Base-by-base conservation (phyloP, 768 basidiomycete species). In the Neoboletus brunneissimus region DNA sequence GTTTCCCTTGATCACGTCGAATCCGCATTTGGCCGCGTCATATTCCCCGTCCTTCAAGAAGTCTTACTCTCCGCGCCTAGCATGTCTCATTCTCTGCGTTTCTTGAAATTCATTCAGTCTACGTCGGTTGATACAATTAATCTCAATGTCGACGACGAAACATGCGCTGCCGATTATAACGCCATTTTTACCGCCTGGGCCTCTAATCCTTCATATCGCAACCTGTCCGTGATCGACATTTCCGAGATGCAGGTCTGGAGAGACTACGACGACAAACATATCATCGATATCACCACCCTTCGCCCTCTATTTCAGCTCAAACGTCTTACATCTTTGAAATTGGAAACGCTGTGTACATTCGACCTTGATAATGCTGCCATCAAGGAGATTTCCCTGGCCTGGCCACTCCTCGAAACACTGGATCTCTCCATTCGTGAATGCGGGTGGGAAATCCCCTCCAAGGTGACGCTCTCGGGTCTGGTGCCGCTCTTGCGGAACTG, bases 141-240 rank as follows among this genome's bases (percentile, higher is more conserved):
- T 65, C 65, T 70, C 68, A 68, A 69, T 29, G 50, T 68, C 49
- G 67, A 68, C 49, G 68, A 68, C 51, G 67, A 68, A 65, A 67
- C 65, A 7, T 63, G 63, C 44, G 67, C 67, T 51, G 52, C 59
- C 18, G 63, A 61, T 50, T 68, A 69, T 41, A 48, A 61, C 7
- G 34, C 35, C 45, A 67, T 70, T 13, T 68, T 68, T 38, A 54
- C 61, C 3, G 6, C 45, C 4, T 69, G 68, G 67, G 65, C 64
- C 35, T 48, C 58, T 5, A 59, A 67, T 32, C 65, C 63, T 0
- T 50, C 58, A 3, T 68, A 70, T 22, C 63, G 45, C n/a, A 61
- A 70, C 27, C 2, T 68, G 8, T 67, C 67, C 20, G 52, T 57
- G 20, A 63, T 68, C 48, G 67, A 68, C 31, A 67, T 68, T 6